phyloP scores from a whole-genome alignment of 2,329 filamentous ascomycete species.

The Trichophyton benhamiae region DNA sequence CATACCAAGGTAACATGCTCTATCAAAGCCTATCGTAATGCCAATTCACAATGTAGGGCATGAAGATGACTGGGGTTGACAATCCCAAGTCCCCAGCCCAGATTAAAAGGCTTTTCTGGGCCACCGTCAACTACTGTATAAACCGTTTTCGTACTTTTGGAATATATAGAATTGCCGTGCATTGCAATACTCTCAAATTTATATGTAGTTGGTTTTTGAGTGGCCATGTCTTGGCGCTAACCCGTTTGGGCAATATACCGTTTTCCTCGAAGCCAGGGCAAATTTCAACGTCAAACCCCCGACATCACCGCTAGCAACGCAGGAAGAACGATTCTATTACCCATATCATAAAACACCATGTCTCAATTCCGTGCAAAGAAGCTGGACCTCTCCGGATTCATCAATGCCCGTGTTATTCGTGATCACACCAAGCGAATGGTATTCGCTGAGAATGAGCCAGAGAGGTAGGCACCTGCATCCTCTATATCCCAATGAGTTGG shows the following conservation, averaged over 20 bases:
- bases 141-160: too few relatives aligned
- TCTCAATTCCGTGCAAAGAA: slow-evolving; percentile 82
- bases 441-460: slow-evolving; percentile 72
- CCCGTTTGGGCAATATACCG: slow-evolving; percentile 6
- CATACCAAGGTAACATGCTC: too few relatives aligned
- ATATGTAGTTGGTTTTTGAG: not conserved
- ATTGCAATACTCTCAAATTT: not conserved
- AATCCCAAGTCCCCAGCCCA: too few relatives aligned
- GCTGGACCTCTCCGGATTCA: slow-evolving; percentile 75
- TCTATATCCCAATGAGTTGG: not conserved
- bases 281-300: not conserved
- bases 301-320: not conserved
- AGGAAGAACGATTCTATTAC: not conserved
- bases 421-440: slow-evolving; percentile 96
- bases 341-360: slow-evolving; percentile 38
- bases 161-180: too few relatives aligned
- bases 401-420: slow-evolving; percentile 77
- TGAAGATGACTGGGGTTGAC: too few relatives aligned
- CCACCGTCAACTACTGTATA: too few relatives aligned
- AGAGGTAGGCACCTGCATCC: slow-evolving; percentile 52
- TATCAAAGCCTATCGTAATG: too few relatives aligned
- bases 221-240: slow-evolving; percentile 6
- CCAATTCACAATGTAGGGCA: too few relatives aligned
- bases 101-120: too few relatives aligned
- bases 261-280: not conserved